Percentiles rank a stretch among this genome's conserved stretches.
Conservation (phyloP, 345 rosid genomes). For the Brassica nigra region DNA sequence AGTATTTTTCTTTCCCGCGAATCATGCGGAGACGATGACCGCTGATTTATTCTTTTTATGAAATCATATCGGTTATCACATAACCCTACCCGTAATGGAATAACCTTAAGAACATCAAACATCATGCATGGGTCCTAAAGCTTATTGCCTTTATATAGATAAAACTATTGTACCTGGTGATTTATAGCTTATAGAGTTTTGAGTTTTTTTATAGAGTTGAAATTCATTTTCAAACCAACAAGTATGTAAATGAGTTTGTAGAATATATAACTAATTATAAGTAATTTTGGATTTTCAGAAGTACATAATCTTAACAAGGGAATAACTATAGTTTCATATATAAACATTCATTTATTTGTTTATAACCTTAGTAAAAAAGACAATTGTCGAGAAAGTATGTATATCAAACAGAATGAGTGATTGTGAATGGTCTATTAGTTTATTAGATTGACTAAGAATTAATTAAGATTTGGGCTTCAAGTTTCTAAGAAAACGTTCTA, state of each 20-base stretch:
- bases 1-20: slow-evolving; percentile 22
- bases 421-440: too few species aligned
- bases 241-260: background rate
- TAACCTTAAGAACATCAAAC: slow-evolving; percentile 24
- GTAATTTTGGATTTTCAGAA: background rate
- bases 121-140: slow-evolving; percentile 26
- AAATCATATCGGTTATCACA: slow-evolving; percentile 28
- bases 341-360: background rate
- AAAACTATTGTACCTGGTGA: background rate
- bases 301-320: background rate
- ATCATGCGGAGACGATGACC: slow-evolving; percentile 40
- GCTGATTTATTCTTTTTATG: slow-evolving; percentile 21
- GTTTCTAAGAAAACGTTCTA: too few species aligned
- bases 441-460: too few species aligned
- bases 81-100: slow-evolving; percentile 29
- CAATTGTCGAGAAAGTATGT: background rate
- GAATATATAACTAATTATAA: background rate
- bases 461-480: too few species aligned
- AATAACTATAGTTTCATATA: background rate
- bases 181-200: background rate
- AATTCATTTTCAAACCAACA: background rate
- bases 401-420: too few species aligned
- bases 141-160: slow-evolving; percentile 18
- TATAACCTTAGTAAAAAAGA: background rate
- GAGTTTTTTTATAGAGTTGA: background rate